Base-by-base conservation (phyloP, 1,284 basidiomycete species). In the Hypsizygus ulmarius region DNA sequence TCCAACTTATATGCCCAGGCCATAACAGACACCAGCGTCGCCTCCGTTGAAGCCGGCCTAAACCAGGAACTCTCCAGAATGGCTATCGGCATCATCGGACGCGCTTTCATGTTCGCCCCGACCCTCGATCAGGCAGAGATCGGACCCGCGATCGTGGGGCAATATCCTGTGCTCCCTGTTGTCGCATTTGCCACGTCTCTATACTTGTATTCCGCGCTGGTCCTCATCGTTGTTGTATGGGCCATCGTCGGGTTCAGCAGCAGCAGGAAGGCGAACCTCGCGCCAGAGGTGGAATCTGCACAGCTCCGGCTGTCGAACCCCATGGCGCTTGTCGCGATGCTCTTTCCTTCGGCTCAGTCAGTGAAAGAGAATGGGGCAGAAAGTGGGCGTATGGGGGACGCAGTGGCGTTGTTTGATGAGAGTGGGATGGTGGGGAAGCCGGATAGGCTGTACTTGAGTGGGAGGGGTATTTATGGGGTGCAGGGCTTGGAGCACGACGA, bases 31-130 rank as follows among this genome's bases (percentile, higher is more conserved):
- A 46, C 14, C 6, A 38, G 34, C 30, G 7, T 39, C 7, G 7
- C 35, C 10, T 25, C 10, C 11, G 29, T 46, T 5, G 45, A 46
- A 21, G 25, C 36, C 12, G 27, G n/a, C 3, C 19, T 46, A 8
- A 39, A 19, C 30, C 36, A 46, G 33, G 45, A 46, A n/a, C 45
- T 46, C 33, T 39, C 45, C 1, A 19, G 45, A 29, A 46, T 46
- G 7, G 28, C 45, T n/a, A 29, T 39, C 11, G 45, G 28, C 3
- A 15, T 46, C 5, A 15, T 34, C 11, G 37, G 37, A 21, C 37
- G 28, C 18, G 18, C 21, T 3, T 39, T 38, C 35, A 11, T 32
- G 10, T 11, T 28, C 4, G 34, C 19, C 8, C 35, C 43, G 10
- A 32, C 43, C 14, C 14, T 38, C 1, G 19, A 15, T 11, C 19